These are phyloP conservation scores for Pontederia crassipes DNA, from an alignment of 176 grass and related monocot genomes.

Conservation along the genomic window DNA sequence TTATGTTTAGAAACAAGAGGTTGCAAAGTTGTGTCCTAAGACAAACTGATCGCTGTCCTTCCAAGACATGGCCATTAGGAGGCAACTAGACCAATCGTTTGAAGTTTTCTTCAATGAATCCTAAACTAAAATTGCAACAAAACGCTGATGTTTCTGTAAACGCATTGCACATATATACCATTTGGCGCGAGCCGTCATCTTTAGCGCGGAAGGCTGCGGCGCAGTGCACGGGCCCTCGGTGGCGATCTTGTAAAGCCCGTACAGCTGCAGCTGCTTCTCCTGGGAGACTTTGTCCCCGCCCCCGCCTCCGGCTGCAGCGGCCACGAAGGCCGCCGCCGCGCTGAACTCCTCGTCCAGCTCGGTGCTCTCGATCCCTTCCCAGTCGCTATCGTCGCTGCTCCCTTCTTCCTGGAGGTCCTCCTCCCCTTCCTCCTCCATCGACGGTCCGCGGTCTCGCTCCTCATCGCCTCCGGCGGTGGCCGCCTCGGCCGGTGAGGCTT, in stretches of 20 bases:
- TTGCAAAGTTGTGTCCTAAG: too few species aligned
- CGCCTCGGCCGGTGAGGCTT: conserved; percentile 13
- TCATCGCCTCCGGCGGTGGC: not conserved
- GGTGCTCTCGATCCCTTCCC: conserved; percentile 94
- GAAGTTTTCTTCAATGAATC: too few species aligned
- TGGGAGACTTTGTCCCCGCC: conserved; percentile 51
- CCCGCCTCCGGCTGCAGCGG: conserved; percentile 45
- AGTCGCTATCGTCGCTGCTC: conserved; percentile 49
- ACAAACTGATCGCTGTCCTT: too few species aligned
- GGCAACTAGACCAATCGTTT: too few species aligned
- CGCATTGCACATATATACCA: conserved; percentile 37
- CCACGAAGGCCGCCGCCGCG: conserved; percentile 71
- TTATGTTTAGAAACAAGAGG: too few species aligned
- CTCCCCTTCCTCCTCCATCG: not conserved
- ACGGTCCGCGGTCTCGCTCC: not conserved
- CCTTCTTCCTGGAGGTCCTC: not conserved
- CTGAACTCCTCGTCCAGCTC: conserved; percentile 90
- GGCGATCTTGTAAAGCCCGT: conserved; percentile 94
- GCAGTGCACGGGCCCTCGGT: conserved; percentile 86
- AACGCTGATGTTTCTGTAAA: not conserved
- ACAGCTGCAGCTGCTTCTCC: conserved; percentile 72
- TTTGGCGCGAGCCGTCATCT: conserved; percentile 81
- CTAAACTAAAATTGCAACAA: too few species aligned
- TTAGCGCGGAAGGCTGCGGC: conserved; percentile 79
- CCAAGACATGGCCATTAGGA: too few species aligned